Percentiles rank a stretch among this genome's conserved stretches.
These are phyloP conservation scores for Daldinia concentrica DNA, from an alignment of 495 filamentous ascomycete species.

Conservation along the genomic window DNA sequence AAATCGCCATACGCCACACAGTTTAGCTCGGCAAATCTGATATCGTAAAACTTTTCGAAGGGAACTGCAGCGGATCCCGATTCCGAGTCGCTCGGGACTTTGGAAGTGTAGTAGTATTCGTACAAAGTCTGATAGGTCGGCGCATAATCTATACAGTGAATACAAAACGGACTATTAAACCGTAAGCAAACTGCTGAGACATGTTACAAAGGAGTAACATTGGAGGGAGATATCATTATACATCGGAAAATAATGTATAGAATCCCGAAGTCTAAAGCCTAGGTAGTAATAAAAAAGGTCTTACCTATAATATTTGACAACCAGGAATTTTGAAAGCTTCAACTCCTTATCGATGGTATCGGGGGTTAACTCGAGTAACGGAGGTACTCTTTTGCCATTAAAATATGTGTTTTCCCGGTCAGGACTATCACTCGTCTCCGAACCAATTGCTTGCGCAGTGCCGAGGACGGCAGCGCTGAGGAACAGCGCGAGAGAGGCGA, in stretches of 20 bases:
- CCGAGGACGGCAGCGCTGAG: constrained; percentile 53
- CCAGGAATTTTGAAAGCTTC: constrained; percentile 53
- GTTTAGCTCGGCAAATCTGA: constrained; percentile 86
- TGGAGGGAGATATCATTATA: constrained; percentile 1
- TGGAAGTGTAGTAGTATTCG: constrained; percentile 96
- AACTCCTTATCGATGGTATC: constrained; percentile 54
- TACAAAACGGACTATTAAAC: constrained; percentile 66
- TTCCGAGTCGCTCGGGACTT: constrained; percentile 52
- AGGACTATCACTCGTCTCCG: constrained; percentile 45
- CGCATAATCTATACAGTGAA: constrained; percentile 80
- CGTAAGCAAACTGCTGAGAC: constrained; percentile 19
- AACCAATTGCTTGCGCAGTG: constrained; percentile 47
- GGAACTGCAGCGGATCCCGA: constrained; percentile 33
- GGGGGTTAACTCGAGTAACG: constrained; percentile 65
- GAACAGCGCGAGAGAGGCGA: constrained; percentile 50
- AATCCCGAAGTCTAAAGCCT: neutral
- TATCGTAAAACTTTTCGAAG: constrained; percentile 81
- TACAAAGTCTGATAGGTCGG: constrained; percentile 93
- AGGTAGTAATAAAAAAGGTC: neutral
- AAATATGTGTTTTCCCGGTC: constrained; percentile 68
- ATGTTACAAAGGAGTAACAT: neutral
- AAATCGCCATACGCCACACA: constrained; percentile 81
- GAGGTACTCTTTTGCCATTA: constrained; percentile 82
- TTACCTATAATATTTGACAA: constrained; percentile 63
- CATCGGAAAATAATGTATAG: neutral